These are phyloP conservation scores for Crucibulum laeve DNA, from an alignment of 768 basidiomycete genomes.

Conservation along the genomic window DNA sequence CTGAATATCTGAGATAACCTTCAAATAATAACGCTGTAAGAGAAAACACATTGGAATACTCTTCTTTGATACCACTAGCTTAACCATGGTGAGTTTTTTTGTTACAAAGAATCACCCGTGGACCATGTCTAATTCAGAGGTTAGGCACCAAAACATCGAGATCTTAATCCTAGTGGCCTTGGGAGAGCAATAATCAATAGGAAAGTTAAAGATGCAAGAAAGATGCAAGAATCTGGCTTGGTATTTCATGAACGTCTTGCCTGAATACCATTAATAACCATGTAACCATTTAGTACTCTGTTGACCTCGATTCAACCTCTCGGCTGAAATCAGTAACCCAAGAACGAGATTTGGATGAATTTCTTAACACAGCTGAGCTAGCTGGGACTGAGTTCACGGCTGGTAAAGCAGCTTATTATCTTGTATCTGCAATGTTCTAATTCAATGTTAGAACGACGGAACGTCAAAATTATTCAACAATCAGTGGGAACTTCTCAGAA, in stretches of 20 bases:
- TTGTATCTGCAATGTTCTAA: slow-evolving; percentile 1
- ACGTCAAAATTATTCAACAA: slow-evolving; percentile 73
- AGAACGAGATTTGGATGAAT: slow-evolving; percentile 93
- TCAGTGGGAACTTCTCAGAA: slow-evolving; percentile 58
- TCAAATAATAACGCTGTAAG: too few species aligned
- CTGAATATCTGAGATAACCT: too few species aligned
- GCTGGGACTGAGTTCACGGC: slow-evolving; percentile 96
- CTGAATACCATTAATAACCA: slow-evolving; percentile 6
- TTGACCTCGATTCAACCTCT: slow-evolving; percentile 63
- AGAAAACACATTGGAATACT: too few species aligned
- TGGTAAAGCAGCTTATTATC: slow-evolving; percentile 43
- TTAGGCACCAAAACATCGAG: slow-evolving; percentile 56
- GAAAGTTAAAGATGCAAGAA: slow-evolving; percentile 72
- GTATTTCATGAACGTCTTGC: slow-evolving; percentile 35
- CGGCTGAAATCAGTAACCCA: slow-evolving; percentile 91
- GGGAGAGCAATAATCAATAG: slow-evolving; percentile 96
- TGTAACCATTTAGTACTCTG: slow-evolving; percentile 56
- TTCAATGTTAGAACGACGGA: slow-evolving; percentile 57
- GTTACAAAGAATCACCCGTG: too few species aligned
- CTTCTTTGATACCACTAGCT: too few species aligned
- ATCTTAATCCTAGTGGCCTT: slow-evolving; percentile 74
- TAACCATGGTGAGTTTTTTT: too few species aligned
- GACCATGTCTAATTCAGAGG: not conserved
- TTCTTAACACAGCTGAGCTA: slow-evolving; percentile 89
- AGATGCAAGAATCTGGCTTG: slow-evolving; percentile 57